Evolutionary conservation across 768 basidiomycete genomes (phyloP).

Genomic region (Lentinula aciculospora): DNA sequence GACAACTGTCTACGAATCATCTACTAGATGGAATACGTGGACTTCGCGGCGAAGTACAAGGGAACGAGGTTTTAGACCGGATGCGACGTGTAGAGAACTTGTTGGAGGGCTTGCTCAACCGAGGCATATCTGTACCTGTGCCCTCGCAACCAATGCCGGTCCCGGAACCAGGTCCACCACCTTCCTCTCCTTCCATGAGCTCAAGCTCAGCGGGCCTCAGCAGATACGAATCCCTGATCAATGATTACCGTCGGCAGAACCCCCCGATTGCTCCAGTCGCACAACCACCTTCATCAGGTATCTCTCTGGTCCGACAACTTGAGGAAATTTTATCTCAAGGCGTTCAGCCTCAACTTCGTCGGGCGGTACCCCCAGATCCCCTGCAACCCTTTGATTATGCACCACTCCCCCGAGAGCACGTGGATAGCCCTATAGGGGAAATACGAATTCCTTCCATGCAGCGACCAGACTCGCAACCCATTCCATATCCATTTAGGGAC

Average conservation of each 20-base stretch:
- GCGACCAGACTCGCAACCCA: neutral
- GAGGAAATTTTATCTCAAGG: slow-evolving; percentile 54
- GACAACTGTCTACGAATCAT: slow-evolving; percentile 54
- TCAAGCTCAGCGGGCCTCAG: slow-evolving; percentile 20
- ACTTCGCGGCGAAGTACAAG: slow-evolving; percentile 28
- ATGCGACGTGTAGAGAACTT: slow-evolving; percentile 42
- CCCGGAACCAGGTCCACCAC: slow-evolving; percentile 8
- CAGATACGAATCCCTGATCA: slow-evolving; percentile 18
- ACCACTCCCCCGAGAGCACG: neutral
- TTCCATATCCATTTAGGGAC: neutral
- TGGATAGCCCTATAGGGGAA: neutral
- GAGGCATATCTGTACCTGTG: slow-evolving; percentile 20
- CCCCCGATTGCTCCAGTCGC: slow-evolving; percentile 28
- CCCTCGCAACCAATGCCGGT: slow-evolving; percentile 17
- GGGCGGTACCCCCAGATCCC: slow-evolving; percentile 43
- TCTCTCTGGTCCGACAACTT: slow-evolving; percentile 53
- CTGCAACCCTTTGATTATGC: slow-evolving; percentile 30
- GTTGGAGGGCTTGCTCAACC: slow-evolving; percentile 32
- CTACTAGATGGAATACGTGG: slow-evolving; percentile 59
- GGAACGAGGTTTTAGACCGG: slow-evolving; percentile 36
- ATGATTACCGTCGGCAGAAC: slow-evolving; percentile 2
- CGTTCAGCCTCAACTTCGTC: slow-evolving; percentile 29
- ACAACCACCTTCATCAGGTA: slow-evolving; percentile 38
- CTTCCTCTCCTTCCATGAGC: slow-evolving; percentile 16
- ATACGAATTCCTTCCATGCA: neutral